Evolutionary conservation across 352 stramenopile genomes (phyloP).

Genomic region (Globisporangium emineosum): DNA sequence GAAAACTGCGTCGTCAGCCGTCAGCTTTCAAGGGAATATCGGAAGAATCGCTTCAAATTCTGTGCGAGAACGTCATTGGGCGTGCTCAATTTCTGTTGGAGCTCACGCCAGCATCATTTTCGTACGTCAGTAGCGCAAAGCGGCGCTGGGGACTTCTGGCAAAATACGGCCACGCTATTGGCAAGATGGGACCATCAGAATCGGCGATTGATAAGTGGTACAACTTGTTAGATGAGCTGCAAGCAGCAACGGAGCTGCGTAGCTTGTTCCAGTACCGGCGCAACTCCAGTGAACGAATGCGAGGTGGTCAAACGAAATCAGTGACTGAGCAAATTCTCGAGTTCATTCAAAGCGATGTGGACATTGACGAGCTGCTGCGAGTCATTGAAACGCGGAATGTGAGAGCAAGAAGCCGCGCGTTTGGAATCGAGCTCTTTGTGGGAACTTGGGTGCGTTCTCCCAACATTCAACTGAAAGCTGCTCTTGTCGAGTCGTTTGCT

Average conservation of each 20-base stretch:
- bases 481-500: slow-evolving; percentile 49
- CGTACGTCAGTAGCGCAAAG: slow-evolving; percentile 68
- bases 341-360: slow-evolving; percentile 82
- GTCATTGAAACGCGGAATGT: slow-evolving; percentile 46
- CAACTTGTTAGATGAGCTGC: slow-evolving; percentile 70
- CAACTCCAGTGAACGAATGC: slow-evolving; percentile 64
- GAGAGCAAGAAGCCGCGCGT: slow-evolving; percentile 37
- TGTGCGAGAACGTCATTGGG: slow-evolving; percentile 74
- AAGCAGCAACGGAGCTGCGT: slow-evolving; percentile 69
- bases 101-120: slow-evolving; percentile 72
- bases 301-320: slow-evolving; percentile 48
- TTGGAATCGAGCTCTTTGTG: slow-evolving; percentile 48
- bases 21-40: slow-evolving; percentile 78
- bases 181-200: slow-evolving; percentile 35
- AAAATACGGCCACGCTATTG: slow-evolving; percentile 69
- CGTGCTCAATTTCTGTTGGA: slow-evolving; percentile 69
- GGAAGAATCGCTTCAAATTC: slow-evolving; percentile 59
- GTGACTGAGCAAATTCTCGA: slow-evolving; percentile 82
- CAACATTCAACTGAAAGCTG: slow-evolving; percentile 26
- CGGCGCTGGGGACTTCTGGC: slow-evolving; percentile 63
- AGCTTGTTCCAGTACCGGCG: slow-evolving; percentile 74
- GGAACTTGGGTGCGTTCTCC: slow-evolving; percentile 26
- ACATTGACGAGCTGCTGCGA: slow-evolving; percentile 47
- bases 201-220: slow-evolving; percentile 79
- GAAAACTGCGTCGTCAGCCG: slow-evolving; percentile 54